Evolutionary conservation across 2,329 filamentous ascomycete genomes (phyloP), one percentile per base, ranked within the genome.

Genomic region (Hymenoscyphus albidus): DNA sequence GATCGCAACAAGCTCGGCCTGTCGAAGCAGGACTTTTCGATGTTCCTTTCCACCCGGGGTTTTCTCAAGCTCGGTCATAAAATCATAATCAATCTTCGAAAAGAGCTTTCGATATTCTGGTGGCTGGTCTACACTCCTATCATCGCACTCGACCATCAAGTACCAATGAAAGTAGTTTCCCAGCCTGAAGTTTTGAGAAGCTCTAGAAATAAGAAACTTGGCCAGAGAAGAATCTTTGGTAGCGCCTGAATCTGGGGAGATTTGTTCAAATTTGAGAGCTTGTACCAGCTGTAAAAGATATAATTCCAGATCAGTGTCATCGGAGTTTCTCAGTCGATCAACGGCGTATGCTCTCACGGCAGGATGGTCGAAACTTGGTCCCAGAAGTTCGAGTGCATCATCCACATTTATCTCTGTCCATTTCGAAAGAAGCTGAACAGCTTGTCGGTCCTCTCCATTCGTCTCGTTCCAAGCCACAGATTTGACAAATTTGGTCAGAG

Each of bases 161-260:
- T 98, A 99, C 95, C 95, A 99, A 76, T 97, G 92, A 62, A 99
- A 86, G 78, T 96, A 97, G 75, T 96, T 99, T 38, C 94, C 95
- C 1, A 99, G 83, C 65, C 90, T 89, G 73, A 97, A 91, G 74
- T 96, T 98, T 67, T 89, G 87, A 14, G 91, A 90, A 3, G 95
- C 96, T 42, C 95, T 86, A 1, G 90, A 87, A 63, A 99, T 95
- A 2, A 99, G 82, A 74, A 99, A 99, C 31, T 86, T 87, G 2
- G 93, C 94, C 5, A 99, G 81, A 0, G 93, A 97, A 0, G 93
- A 97, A 71, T 95, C 90, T 58, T 86, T 83, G 0, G 83, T 81
- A 54, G 83, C 81, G 68, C 92, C 86, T 1, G 84, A 82, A 38
- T 84, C 81, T 4, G 85, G 80, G 1, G 86, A 83, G 67, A 91